phyloP scores from a whole-genome alignment of 2,329 filamentous ascomycete genomes.

The Pseudogymnoascus sp. region DNA sequence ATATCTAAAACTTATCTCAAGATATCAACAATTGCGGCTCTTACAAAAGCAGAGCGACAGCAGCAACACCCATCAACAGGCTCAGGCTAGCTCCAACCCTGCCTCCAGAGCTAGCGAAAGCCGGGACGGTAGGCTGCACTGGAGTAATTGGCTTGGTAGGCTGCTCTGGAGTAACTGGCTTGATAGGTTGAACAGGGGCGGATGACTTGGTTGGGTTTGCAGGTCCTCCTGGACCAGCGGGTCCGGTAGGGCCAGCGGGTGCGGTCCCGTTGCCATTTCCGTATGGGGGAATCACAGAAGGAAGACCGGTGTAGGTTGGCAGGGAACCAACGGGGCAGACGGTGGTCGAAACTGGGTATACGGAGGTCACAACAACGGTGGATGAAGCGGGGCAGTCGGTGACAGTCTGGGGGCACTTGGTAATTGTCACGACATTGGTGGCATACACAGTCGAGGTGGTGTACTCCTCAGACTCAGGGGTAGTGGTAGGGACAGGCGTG shows the following conservation, averaged over 20 bases:
- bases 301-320: not conserved
- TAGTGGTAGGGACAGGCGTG: not conserved
- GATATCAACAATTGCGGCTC: not conserved
- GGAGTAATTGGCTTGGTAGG: not conserved
- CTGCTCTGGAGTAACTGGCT: not conserved
- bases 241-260: not conserved
- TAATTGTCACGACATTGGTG: slow-evolving; percentile 12
- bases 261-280: not conserved
- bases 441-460: slow-evolving; percentile 14
- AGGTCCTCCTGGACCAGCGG: not conserved
- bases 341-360: not conserved
- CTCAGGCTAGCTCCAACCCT: not conserved
- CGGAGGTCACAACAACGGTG: not conserved
- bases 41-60: not conserved
- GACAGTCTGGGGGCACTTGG: not conserved
- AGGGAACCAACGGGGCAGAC: not conserved
- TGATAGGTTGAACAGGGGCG: not conserved
- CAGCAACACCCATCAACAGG: not conserved
- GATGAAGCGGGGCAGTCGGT: slow-evolving; percentile 8
- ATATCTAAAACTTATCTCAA: not conserved
- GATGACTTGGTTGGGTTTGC: not conserved
- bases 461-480: not conserved
- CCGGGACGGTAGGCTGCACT: not conserved
- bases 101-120: not conserved
- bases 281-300: slow-evolving; percentile 4